Evolutionary conservation across 371 early-diverging fungal genomes (phyloP), one percentile per base, ranked within the genome.

Genomic region (Paramicrosporidium saccamoebae): DNA sequence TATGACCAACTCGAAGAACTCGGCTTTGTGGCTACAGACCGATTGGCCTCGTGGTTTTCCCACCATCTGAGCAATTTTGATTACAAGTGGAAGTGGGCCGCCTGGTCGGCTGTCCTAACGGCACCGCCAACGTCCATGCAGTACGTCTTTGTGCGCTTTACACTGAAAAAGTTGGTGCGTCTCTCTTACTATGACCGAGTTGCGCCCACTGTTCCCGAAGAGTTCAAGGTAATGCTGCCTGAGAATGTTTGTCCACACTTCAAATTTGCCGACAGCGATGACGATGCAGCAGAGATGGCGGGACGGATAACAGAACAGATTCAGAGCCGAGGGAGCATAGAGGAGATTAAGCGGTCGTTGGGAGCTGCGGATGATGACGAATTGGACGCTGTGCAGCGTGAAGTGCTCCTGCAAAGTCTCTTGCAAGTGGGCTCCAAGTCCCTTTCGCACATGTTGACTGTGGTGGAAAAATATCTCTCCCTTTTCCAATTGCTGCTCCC

Each of bases 31-130:
- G n/a, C n/a, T n/a, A n/a, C n/a, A n/a, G n/a, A 56, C 34, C 54
- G 81, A 15, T 50, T 79, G 19, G 55, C 58, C 30, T 58, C 56
- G 26, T 77, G 72, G 74, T 68, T 86, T 48, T 56, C 71, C 1
- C 64, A 66, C 23, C 77, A 79, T 37, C 41, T 86, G 32, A 74
- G 75, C 41, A 81, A 86, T 46, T 75, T 79, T 53, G 67, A 58
- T 3, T 78, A 60, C 41, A 54, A 54, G 21, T 86, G 79, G 79
- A 62, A 68, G 35, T 86, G 82, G 82, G 37, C 36, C 12, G 58
- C 58, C 27, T 86, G 82, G 86, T 50, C 21, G 12, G 10, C 13
- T 6, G 38, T 17, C 0, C 3, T 37, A 12, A 12, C 13, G 6
- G 34, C 32, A 16, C 10, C 28, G 5, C 30, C 18, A 7, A 23